Conservation (phyloP, 2,329 filamentous ascomycete genomes). For the Fusarium buharicum region DNA sequence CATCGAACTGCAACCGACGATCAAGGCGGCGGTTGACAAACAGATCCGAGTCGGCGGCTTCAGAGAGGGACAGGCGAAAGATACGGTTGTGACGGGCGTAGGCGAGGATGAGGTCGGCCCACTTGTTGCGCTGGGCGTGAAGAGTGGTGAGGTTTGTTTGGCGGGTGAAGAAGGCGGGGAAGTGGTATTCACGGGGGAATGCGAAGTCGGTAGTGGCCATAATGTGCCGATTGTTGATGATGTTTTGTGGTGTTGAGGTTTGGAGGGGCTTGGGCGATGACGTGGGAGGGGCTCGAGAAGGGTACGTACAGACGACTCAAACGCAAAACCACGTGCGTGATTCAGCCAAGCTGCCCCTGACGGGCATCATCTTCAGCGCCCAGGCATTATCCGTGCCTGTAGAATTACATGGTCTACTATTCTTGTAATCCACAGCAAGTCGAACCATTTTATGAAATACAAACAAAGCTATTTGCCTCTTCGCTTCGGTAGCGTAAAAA, state of each 20-base stretch:
- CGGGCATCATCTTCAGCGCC: too few species aligned
- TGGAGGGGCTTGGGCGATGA: conserved; percentile 29
- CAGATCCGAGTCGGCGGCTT: conserved; percentile 64
- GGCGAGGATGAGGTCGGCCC: conserved; percentile 84
- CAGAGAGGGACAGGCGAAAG: conserved; percentile 75
- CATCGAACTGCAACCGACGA: conserved; percentile 60
- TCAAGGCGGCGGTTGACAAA: conserved; percentile 68
- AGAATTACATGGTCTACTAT: background rate
- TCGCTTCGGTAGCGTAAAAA: background rate
- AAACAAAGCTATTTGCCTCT: background rate
- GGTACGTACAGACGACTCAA: conserved; percentile 3
- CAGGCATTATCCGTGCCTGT: too few species aligned
- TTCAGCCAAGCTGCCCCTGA: too few species aligned
- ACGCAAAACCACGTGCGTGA: too few species aligned
- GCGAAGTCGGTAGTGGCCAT: conserved; percentile 53
- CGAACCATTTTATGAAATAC: background rate
- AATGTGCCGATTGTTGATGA: conserved; percentile 17
- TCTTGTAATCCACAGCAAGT: background rate
- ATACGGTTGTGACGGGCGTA: conserved; percentile 84
- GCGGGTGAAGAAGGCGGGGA: conserved; percentile 86
- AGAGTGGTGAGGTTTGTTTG: conserved; percentile 79
- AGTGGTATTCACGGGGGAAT: conserved; percentile 75
- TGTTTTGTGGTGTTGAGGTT: conserved; percentile 22
- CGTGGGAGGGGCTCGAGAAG: conserved; percentile 28
- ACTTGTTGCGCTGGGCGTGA: conserved; percentile 82